Conservation (phyloP, 2,329 filamentous ascomycete species). For the Monosporascus cannonballus region DNA sequence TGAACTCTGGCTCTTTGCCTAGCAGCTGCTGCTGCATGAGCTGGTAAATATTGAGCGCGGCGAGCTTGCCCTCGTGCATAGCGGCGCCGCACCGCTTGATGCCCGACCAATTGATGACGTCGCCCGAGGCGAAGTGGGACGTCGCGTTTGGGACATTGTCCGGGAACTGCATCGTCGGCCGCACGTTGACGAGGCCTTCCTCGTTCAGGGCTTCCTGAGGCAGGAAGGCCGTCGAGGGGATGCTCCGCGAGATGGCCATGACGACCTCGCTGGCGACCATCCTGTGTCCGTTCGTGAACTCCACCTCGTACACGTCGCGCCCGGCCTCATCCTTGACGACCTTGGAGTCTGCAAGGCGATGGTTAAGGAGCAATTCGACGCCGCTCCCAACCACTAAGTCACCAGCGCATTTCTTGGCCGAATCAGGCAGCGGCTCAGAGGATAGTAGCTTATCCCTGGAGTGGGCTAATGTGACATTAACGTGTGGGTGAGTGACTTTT, state of each 20-base stretch:
- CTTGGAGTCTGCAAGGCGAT: slow-evolving; percentile 46
- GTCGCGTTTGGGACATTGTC: slow-evolving; percentile 52
- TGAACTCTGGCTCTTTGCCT: slow-evolving; percentile 36
- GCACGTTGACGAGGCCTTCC: slow-evolving; percentile 61
- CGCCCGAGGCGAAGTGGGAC: slow-evolving; percentile 63
- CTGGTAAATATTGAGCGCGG: slow-evolving; percentile 62
- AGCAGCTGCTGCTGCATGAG: slow-evolving; percentile 42
- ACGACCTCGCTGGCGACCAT: slow-evolving; percentile 60
- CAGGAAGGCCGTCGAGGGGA: slow-evolving; percentile 58
- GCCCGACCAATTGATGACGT: slow-evolving; percentile 65
- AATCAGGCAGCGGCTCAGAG: slow-evolving; percentile 64
- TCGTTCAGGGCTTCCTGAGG: slow-evolving; percentile 52
- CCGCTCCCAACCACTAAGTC: slow-evolving; percentile 54
- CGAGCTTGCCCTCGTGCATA: slow-evolving; percentile 65
- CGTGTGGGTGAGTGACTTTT: slow-evolving; percentile 58
- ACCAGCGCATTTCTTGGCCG: slow-evolving; percentile 58
- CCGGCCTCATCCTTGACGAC: slow-evolving; percentile 40
- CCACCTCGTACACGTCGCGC: slow-evolving; percentile 38
- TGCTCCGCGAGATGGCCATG: slow-evolving; percentile 59
- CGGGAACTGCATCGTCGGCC: slow-evolving; percentile 38
- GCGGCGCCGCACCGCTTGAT: slow-evolving; percentile 76
- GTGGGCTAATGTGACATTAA: slow-evolving; percentile 68
- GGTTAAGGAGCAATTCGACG: slow-evolving; percentile 58
- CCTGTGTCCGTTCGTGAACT: slow-evolving; percentile 53
- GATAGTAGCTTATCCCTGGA: slow-evolving; percentile 66